Base-by-base conservation (phyloP, 345 rosid species). In the Linum tenue region DNA sequence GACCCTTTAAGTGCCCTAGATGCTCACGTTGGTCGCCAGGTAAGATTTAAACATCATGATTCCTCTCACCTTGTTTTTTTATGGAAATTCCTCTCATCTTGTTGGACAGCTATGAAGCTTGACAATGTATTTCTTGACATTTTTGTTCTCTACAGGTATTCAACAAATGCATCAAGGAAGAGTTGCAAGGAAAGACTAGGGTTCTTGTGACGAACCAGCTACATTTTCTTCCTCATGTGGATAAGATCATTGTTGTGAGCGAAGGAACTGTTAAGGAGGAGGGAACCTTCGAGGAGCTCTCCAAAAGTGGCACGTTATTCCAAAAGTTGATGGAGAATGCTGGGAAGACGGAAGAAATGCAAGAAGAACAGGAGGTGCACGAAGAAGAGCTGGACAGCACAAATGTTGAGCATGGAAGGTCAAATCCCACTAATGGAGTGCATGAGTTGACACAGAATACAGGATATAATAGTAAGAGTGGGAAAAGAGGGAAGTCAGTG, bases 201-300 rank as follows among this genome's bases (percentile, higher is more conserved):
- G 96, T 94, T 77, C 99, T 94, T 75, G 99, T 94, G 73, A 94
- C 99, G 58, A 94, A 94, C 83, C 99, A 94, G 76, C 86, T 94
- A 69, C 99, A 94, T 78, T 94, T 94, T 74, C 92, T 94, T 55
- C 88, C 99, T 37, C 91, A 90, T 79, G 99, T 94, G 72, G 99
- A 94, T 76, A 88, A 80, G 77, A 87, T 94, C 58, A 71, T 94
- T 60, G 83, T 94, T 74, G 96, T 94, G 61, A 96, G 90, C 68
- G 96, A 94, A 39, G 97, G 99, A 43, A 75, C 56, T 71, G 83
- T 94, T 62, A 89, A 90, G 80, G 99, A 90, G 79, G 97, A 86
- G 73, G 99, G 99, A 70, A 88, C 97, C 65, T 94, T 88, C 77
- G 97, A 90, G 72, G 87, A 90, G 56, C 82, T 94, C 55, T 90